phyloP scores from a whole-genome alignment of 768 basidiomycete genomes.

The Heimioporus sp. region DNA sequence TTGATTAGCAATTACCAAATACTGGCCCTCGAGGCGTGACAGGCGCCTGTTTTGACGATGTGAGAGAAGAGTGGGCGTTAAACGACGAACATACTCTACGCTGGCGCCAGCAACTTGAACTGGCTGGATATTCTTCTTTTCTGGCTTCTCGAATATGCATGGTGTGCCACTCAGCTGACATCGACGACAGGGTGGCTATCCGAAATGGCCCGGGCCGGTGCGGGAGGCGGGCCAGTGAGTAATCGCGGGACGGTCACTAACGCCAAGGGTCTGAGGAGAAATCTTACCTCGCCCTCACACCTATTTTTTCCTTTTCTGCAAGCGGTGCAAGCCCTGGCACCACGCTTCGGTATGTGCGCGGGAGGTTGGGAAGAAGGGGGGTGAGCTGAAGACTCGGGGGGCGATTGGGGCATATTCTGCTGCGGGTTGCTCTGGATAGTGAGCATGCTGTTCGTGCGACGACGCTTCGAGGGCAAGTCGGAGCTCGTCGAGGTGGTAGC shows the following conservation, averaged over 20 bases:
- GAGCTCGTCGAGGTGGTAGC: constrained; percentile 55
- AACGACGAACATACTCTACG: constrained; percentile 59
- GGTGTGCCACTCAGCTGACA: constrained; percentile 79
- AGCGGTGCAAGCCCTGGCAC: constrained; percentile 84
- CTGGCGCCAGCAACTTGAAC: constrained; percentile 52
- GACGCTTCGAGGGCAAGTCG: constrained; percentile 55
- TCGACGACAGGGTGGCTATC: constrained; percentile 84
- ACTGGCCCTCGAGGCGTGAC: constrained; percentile 83
- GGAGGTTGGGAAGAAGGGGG: constrained; percentile 29
- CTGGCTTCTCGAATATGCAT: constrained; percentile 89
- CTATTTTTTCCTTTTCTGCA: constrained; percentile 92
- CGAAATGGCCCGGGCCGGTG: constrained; percentile 64
- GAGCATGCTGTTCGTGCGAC: constrained; percentile 43
- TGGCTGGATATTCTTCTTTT: constrained; percentile 71
- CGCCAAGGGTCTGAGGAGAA: constrained; percentile 28
- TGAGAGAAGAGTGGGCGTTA: constrained; percentile 8
- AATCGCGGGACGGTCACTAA: constrained; percentile 40
- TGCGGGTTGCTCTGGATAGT: constrained; percentile 11
- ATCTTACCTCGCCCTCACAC: constrained; percentile 84
- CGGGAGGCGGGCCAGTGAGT: constrained; percentile 68
- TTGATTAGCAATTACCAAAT: constrained; percentile 49
- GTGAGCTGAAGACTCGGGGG: constrained; percentile 31
- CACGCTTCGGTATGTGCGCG: constrained; percentile 82
- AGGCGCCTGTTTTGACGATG: constrained; percentile 54
- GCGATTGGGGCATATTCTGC: constrained; percentile 35